Conservation (phyloP, 805 yeast genomes). For the Jamesozyma lodderae region DNA sequence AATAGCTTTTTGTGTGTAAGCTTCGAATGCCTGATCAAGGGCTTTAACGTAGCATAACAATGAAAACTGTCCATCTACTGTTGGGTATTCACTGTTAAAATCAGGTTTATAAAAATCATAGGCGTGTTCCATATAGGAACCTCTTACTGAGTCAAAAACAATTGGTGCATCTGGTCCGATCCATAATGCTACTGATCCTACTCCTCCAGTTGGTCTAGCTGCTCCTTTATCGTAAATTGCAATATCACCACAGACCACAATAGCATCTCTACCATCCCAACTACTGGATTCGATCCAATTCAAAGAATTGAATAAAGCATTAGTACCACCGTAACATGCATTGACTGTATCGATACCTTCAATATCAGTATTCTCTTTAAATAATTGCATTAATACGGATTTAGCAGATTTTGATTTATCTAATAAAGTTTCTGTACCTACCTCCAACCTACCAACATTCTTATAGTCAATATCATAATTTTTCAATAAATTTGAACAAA, state of each 20-base stretch:
- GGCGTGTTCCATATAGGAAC: conserved; percentile 91
- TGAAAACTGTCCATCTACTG: conserved; percentile 95
- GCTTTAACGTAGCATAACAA: conserved; percentile 91
- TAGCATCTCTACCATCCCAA: conserved; percentile 98
- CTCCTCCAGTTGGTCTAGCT: conserved; percentile 99
- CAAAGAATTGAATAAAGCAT: conserved; percentile 84
- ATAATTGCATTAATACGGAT: conserved; percentile 88
- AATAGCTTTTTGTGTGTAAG: conserved; percentile 70
- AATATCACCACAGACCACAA: conserved; percentile 95
- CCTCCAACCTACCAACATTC: conserved; percentile 88
- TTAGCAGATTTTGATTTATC: conserved; percentile 97
- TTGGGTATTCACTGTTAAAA: conserved; percentile 91
- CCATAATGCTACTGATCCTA: conserved; percentile 88
- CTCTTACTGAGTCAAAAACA: conserved; percentile 81
- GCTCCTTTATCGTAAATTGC: conserved; percentile 96
- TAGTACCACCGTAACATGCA: conserved; percentile 98
- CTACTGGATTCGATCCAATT: conserved; percentile 94
- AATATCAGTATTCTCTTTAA: conserved; percentile 69
- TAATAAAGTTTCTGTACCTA: conserved; percentile 93
- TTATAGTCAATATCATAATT: conserved; percentile 76
- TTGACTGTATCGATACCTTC: conserved; percentile 95
- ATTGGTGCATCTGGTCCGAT: conserved; percentile 98
- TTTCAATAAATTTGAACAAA: conserved; percentile 60
- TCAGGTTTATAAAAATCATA: conserved; percentile 98
- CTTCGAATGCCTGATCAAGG: conserved; percentile 73